Base-by-base conservation (phyloP, 1,139 yeast genomes). In the Debaryomyces subglobosus region DNA sequence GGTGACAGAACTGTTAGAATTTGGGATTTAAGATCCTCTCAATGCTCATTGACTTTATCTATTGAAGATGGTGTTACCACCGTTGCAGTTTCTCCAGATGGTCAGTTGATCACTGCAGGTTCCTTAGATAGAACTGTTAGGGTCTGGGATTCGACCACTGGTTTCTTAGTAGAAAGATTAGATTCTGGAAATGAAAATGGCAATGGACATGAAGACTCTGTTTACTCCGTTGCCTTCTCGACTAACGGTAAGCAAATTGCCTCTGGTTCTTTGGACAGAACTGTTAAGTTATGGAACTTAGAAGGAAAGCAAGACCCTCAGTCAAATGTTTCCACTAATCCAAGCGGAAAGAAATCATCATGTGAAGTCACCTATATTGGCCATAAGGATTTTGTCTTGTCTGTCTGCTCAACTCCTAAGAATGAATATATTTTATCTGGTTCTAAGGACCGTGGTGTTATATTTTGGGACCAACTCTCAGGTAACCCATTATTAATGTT, bases 11-110 rank as follows among this genome's bases (percentile, higher is more conserved):
- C 97, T 16, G 97, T 94, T 44, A 82, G 97, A 67, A 89, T 94
- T 65, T 94, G 99, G 99, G 97, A 92, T 69, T 83, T 92, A 68
- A 86, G 90, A 62, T 82, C 90, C 40, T 95, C 97, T 24, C 95
- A 89, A 72, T 90, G 97, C 65, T 86, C 94, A 39, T 78, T 90
- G 63, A 91, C 97, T 45, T 78, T 90, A 60, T 84, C 92, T 29
- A 92, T 94, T 59, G 98, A 94, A 69, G 99, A 94, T 65, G 99
- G 98, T 56, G 98, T 94, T 45, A 94, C 98, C 48, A 94, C 99
- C 0, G 98, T 94, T 43, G 97, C 97, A 13, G 96, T 92, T 32
- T 89, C 97, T 16, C 97, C 98, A 45, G 97, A 94, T 68, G 97
- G 97, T 37, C 84, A 86, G 60, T 82, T 86, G 59, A 91, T 94